Percentiles rank a stretch among this genome's conserved stretches.
Evolutionary conservation across 352 stramenopile genomes (phyloP).

Genomic region (Globisporangium spinosum): DNA sequence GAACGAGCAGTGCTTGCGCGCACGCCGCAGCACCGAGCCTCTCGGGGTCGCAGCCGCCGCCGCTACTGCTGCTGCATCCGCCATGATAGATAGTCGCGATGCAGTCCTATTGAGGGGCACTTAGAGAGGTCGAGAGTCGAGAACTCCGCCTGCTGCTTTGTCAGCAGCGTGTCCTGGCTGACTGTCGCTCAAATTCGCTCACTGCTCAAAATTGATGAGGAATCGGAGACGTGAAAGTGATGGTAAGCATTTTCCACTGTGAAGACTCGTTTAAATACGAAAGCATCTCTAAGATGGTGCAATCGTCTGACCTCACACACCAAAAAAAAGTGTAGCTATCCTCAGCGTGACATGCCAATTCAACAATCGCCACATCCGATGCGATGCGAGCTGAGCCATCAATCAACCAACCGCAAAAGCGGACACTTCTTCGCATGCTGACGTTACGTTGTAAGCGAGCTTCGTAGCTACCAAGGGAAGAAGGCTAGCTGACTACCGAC

Average conservation of each 20-base stretch:
- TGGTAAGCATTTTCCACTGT: background rate
- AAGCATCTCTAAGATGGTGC: background rate
- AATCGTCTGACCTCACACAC: background rate
- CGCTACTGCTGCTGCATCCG: background rate
- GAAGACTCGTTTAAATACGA: background rate
- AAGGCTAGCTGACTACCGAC: background rate
- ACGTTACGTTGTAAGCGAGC: background rate
- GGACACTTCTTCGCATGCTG: background rate
- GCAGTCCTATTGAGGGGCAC: background rate
- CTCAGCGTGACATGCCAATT: background rate
- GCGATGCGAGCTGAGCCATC: too few relatives aligned
- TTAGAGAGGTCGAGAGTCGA: background rate
- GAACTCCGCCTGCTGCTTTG: background rate
- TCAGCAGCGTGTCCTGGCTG: background rate
- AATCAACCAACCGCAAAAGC: background rate
- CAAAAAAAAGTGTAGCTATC: background rate
- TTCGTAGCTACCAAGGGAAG: background rate
- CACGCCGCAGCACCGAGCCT: slow-evolving; percentile 26
- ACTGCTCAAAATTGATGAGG: background rate
- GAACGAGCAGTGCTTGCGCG: slow-evolving; percentile 51
- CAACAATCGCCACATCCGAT: background rate
- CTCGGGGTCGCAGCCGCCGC: background rate
- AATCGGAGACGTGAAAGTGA: background rate
- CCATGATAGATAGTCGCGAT: background rate
- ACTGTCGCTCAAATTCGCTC: background rate